Evolutionary conservation across 345 rosid genomes (phyloP).

Genomic region (Syzygium jambos): DNA sequence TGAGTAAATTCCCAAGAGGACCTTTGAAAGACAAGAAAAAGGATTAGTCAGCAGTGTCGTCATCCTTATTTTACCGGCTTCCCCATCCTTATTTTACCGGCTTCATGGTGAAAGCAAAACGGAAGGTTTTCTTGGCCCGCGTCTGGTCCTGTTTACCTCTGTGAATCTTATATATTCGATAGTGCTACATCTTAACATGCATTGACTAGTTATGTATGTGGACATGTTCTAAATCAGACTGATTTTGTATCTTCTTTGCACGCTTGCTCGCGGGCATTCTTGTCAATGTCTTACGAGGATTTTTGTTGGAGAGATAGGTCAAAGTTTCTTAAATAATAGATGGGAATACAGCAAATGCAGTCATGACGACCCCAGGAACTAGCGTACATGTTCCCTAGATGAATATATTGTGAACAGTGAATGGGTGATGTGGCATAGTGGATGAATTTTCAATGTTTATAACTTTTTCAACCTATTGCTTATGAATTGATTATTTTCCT

Average conservation of each 20-base stretch:
- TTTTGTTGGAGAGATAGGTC: neutral
- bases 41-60: constrained; percentile 21
- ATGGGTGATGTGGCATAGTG: neutral
- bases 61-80: neutral
- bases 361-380: too few species aligned
- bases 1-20: constrained; percentile 70
- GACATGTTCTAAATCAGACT: neutral
- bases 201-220: neutral
- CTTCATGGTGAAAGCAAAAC: neutral
- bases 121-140: neutral
- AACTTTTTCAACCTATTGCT: neutral
- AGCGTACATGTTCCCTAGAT: too few species aligned
- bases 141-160: neutral
- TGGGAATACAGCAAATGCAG: too few species aligned
- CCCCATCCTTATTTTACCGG: neutral
- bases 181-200: neutral
- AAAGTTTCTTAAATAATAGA: neutral
- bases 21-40: constrained; percentile 63
- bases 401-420: neutral
- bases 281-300: neutral
- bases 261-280: neutral
- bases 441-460: neutral
- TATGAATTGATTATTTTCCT: too few species aligned
- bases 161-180: neutral
- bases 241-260: neutral